These are phyloP conservation scores for Didymella pomorum DNA, from an alignment of 2,329 filamentous ascomycete species.

Conservation along the genomic window DNA sequence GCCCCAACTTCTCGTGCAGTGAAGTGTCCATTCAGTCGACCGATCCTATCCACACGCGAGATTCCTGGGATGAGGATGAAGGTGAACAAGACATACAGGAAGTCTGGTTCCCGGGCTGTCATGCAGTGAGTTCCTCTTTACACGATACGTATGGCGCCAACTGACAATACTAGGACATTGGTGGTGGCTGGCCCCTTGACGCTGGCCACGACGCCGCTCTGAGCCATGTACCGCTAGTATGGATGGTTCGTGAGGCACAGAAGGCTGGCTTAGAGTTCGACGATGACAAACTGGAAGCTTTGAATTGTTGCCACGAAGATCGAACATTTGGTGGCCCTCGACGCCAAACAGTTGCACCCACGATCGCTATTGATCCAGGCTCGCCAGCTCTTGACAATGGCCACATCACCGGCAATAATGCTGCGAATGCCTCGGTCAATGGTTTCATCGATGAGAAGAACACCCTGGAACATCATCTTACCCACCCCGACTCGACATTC, in stretches of 20 bases:
- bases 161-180: slow-evolving; percentile 64
- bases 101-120: slow-evolving; percentile 80
- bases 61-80: slow-evolving; percentile 47
- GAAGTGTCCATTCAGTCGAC: slow-evolving; percentile 46
- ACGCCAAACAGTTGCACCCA: slow-evolving; percentile 32
- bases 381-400: slow-evolving; percentile 25
- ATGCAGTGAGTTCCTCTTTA: slow-evolving; percentile 58
- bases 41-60: slow-evolving; percentile 33
- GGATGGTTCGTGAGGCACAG: slow-evolving; percentile 72
- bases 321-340: slow-evolving; percentile 2
- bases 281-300: slow-evolving; percentile 68
- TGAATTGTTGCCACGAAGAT: slow-evolving; percentile 65
- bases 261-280: slow-evolving; percentile 76
- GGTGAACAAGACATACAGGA: slow-evolving; percentile 77
- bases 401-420: not conserved
- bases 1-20: slow-evolving; percentile 37
- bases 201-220: slow-evolving; percentile 65
- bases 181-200: slow-evolving; percentile 73
- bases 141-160: not conserved
- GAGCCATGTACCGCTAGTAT: slow-evolving; percentile 73
- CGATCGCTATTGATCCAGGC: slow-evolving; percentile 45
- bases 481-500: slow-evolving; percentile 55
- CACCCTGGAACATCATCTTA: slow-evolving; percentile 25
- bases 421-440: not conserved
- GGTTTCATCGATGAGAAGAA: slow-evolving; percentile 29